Percentiles rank a stretch among this genome's conserved stretches.
These are phyloP conservation scores for Ustilago sp. DNA, from an alignment of 1,284 basidiomycete species.

Conservation along the genomic window DNA sequence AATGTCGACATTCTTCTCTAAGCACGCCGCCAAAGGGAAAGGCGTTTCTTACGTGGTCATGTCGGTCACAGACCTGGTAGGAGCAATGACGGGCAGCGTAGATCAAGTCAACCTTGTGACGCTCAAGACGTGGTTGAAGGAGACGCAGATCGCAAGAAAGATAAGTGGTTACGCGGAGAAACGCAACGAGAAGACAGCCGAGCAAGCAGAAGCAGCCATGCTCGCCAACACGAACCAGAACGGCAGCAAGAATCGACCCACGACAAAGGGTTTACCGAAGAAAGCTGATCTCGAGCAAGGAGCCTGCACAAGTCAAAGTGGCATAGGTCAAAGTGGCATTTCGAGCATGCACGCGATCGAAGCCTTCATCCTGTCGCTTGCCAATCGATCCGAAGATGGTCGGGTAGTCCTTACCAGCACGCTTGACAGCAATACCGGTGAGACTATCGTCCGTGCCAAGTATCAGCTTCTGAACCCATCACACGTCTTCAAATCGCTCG, in stretches of 20 bases:
- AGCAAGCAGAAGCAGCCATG: conserved; percentile 68
- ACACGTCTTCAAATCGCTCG: conserved; percentile 84
- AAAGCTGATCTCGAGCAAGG: background rate
- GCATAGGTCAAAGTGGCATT: conserved; percentile 73
- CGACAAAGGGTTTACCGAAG: background rate
- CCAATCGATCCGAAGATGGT: conserved; percentile 82
- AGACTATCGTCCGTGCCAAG: conserved; percentile 76
- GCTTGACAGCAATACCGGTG: conserved; percentile 1
- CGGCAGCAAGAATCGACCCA: background rate
- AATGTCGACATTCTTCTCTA: conserved; percentile 36
- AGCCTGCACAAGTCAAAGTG: conserved; percentile 32
- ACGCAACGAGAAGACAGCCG: conserved; percentile 73
- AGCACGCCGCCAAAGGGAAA: conserved; percentile 17
- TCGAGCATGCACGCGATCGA: conserved; percentile 87
- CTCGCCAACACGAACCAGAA: conserved; percentile 7
- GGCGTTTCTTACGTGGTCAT: conserved; percentile 71
- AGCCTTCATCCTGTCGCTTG: conserved; percentile 83
- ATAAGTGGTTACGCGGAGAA: conserved; percentile 83
- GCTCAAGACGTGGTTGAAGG: conserved; percentile 83
- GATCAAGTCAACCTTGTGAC: conserved; percentile 78
- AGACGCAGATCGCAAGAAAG: conserved; percentile 80
- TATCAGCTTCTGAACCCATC: conserved; percentile 96
- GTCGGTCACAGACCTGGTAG: conserved; percentile 76
- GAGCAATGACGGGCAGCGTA: conserved; percentile 78
- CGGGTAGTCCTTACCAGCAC: conserved; percentile 54